These are phyloP conservation scores for Rhizoctonia solani DNA, from an alignment of 1,284 basidiomycete species.

Conservation along the genomic window DNA sequence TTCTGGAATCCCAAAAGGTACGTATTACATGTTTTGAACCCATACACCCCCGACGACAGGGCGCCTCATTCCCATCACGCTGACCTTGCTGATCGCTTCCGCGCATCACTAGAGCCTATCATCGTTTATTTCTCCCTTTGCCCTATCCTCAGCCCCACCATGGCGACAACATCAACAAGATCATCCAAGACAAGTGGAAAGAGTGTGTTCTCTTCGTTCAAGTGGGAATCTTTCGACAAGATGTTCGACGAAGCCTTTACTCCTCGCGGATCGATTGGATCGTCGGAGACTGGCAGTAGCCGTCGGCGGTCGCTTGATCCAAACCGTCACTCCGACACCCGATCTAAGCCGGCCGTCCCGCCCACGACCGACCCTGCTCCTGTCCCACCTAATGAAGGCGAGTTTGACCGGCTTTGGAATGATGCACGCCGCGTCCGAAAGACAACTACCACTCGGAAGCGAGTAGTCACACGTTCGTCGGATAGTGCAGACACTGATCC, in stretches of 20 bases:
- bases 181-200: background rate
- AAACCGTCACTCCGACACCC: background rate
- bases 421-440: slow-evolving; percentile 33
- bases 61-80: background rate
- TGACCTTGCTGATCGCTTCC: slow-evolving; percentile 11
- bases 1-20: background rate
- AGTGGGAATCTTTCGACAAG: slow-evolving; percentile 28
- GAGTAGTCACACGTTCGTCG: slow-evolving; percentile 18
- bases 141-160: background rate
- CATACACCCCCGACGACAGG: background rate
- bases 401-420: slow-evolving; percentile 32
- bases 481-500: slow-evolving; percentile 29
- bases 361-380: background rate
- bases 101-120: too few relatives aligned
- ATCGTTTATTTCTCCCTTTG: background rate
- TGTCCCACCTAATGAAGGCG: slow-evolving; percentile 13
- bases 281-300: background rate
- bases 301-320: slow-evolving; percentile 7
- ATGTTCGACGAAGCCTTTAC: slow-evolving; percentile 32
- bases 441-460: slow-evolving; percentile 25
- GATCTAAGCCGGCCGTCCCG: slow-evolving; percentile 1
- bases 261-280: slow-evolving; percentile 14
- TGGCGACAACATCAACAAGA: background rate
- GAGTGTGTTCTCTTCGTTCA: slow-evolving; percentile 21
- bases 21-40: background rate